A percentile compares a stretch with the other conserved stretches of the same genome.
Conservation (phyloP, 129 eudicot species). For the Kitagawia praeruptora region DNA sequence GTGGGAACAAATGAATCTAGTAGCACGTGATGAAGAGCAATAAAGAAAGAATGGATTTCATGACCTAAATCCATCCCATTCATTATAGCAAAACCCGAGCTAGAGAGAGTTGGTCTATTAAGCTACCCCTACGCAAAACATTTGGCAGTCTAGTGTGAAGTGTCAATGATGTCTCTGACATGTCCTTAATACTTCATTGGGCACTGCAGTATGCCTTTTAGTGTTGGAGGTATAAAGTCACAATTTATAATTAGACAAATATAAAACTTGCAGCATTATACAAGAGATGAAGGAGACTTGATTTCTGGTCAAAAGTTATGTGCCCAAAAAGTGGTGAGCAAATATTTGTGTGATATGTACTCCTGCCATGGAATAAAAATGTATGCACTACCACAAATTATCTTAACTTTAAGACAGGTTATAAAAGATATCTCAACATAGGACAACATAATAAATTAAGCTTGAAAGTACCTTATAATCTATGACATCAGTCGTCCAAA, state of each 20-base stretch:
- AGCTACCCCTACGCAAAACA: background rate
- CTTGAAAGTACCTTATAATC: background rate
- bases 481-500: slow-evolving; percentile 47
- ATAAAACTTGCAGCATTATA: background rate
- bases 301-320: background rate
- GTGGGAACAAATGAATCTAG: background rate
- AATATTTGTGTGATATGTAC: no score
- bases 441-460: background rate
- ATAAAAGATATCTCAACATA: background rate
- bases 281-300: background rate
- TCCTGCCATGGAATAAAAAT: background rate
- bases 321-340: background rate
- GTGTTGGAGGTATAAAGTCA: background rate
- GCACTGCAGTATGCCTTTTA: background rate
- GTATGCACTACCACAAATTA: background rate
- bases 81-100: background rate
- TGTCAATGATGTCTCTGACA: background rate
- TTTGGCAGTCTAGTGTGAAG: background rate
- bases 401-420: background rate
- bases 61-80: background rate
- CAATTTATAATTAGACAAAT: background rate
- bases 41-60: background rate
- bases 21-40: background rate
- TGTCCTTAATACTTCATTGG: background rate
- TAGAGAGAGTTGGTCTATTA: background rate